Conservation (phyloP, 2,329 filamentous ascomycete species). For the Raffaelea albimanens region DNA sequence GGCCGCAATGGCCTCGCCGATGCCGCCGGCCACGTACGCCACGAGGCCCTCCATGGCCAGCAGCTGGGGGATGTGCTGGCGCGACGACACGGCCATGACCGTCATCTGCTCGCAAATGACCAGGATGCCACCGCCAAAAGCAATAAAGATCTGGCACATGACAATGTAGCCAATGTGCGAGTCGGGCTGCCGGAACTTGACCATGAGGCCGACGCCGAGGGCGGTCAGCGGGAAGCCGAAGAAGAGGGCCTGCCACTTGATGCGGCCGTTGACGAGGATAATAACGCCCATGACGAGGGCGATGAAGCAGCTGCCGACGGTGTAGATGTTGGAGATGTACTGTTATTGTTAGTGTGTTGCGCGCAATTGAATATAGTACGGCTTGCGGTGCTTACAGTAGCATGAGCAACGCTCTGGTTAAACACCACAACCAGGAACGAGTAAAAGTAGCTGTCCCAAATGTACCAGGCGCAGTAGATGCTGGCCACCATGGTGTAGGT, state of each 20-base stretch:
- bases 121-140: conserved; percentile 44
- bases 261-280: conserved; percentile 38
- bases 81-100: conserved; percentile 46
- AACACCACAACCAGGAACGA: conserved; percentile 13
- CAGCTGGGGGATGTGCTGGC: conserved; percentile 46
- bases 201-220: conserved; percentile 43
- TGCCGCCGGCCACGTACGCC: conserved; percentile 25
- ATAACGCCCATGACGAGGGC: conserved; percentile 33
- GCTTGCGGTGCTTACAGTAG: conserved; percentile 1
- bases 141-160: conserved; percentile 44
- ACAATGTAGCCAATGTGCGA: conserved; percentile 42
- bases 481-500: conserved; percentile 3
- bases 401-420: conserved; percentile 6
- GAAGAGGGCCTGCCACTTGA: conserved; percentile 30
- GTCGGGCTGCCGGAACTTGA: conserved; percentile 43
- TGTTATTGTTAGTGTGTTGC: no score
- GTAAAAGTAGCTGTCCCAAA: conserved; percentile 12
- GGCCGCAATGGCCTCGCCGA: conserved; percentile 50
- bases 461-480: background rate
- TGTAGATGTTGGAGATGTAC: conserved; percentile 11
- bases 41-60: conserved; percentile 50
- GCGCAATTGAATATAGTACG: no score
- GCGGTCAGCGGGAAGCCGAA: conserved; percentile 46
- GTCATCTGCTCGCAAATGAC: conserved; percentile 50
- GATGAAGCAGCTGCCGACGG: conserved; percentile 26